These are phyloP conservation scores for Ogataea henricii DNA, from an alignment of 805 yeast genomes.

Conservation along the genomic window DNA sequence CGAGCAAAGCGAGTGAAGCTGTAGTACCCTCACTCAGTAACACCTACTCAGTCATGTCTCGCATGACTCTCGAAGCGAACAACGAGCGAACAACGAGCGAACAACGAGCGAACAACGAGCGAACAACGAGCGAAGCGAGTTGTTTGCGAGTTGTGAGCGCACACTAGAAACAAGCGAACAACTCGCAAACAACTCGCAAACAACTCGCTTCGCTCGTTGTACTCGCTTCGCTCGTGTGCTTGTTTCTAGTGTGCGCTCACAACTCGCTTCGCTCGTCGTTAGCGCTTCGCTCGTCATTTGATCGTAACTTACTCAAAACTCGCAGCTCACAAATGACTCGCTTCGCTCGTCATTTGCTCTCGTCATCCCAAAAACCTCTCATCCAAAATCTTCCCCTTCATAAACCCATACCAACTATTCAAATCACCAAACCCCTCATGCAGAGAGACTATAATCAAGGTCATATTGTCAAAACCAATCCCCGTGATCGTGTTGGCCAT, in stretches of 20 bases:
- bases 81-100: no score
- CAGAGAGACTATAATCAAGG: constrained; percentile 65
- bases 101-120: no score
- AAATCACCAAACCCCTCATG: constrained; percentile 43
- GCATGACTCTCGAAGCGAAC: no score
- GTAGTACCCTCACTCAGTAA: no score
- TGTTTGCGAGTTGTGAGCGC: no score
- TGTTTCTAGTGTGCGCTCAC: neutral
- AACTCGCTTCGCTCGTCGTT: neutral
- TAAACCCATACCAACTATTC: constrained; percentile 58
- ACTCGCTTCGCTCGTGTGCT: neutral
- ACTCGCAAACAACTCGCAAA: no score
- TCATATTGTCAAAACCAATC: constrained; percentile 83
- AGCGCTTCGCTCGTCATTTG: neutral
- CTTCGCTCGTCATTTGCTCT: neutral
- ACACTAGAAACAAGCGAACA: no score
- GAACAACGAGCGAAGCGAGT: no score
- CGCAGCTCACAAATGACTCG: neutral
- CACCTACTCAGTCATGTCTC: no score
- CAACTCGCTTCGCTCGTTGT: no score
- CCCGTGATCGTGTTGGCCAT: constrained; percentile 77
- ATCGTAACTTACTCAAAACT: no score
- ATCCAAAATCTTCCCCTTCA: constrained; percentile 44
- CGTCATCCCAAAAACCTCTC: constrained; percentile 38
- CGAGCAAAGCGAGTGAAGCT: no score